A percentile compares a stretch with the other conserved stretches of the same genome.
Evolutionary conservation across 1,284 basidiomycete genomes (phyloP).

Genomic region (Irpex lacteus): DNA sequence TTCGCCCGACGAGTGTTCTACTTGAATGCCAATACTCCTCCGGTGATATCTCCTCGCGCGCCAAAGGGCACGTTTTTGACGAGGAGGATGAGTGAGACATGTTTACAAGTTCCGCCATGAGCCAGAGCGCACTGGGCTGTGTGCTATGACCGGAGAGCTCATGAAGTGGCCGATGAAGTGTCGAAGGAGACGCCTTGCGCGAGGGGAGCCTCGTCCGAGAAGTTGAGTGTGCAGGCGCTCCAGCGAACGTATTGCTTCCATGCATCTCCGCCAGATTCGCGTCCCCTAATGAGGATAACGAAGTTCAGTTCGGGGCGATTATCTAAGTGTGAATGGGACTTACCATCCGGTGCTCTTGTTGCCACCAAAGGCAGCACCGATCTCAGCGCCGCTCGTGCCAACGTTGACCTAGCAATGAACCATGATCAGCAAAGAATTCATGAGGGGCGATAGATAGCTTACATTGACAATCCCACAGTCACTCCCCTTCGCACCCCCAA

Average conservation of each 20-base stretch:
- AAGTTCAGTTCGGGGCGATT: neutral
- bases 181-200: slow-evolving; percentile 89
- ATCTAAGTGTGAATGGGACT: slow-evolving; percentile 26
- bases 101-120: slow-evolving; percentile 35
- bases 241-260: slow-evolving; percentile 94
- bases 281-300: slow-evolving; percentile 61
- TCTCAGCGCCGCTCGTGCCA: slow-evolving; percentile 93
- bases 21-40: neutral
- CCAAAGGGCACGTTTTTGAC: neutral
- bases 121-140: slow-evolving; percentile 20
- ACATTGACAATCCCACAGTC: slow-evolving; percentile 79
- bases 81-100: neutral
- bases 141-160: neutral
- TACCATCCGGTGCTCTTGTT: slow-evolving; percentile 91
- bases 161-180: neutral
- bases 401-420: slow-evolving; percentile 69
- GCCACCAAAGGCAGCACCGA: slow-evolving; percentile 88
- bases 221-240: slow-evolving; percentile 93
- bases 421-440: neutral
- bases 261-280: slow-evolving; percentile 93
- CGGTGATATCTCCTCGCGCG: neutral
- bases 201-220: slow-evolving; percentile 82
- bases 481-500: slow-evolving; percentile 71
- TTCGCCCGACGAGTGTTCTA: too few species aligned
- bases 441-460: too few species aligned